Evolutionary conservation across 257 asterid genomes (phyloP).

Genomic region (Gentiana dahurica): DNA sequence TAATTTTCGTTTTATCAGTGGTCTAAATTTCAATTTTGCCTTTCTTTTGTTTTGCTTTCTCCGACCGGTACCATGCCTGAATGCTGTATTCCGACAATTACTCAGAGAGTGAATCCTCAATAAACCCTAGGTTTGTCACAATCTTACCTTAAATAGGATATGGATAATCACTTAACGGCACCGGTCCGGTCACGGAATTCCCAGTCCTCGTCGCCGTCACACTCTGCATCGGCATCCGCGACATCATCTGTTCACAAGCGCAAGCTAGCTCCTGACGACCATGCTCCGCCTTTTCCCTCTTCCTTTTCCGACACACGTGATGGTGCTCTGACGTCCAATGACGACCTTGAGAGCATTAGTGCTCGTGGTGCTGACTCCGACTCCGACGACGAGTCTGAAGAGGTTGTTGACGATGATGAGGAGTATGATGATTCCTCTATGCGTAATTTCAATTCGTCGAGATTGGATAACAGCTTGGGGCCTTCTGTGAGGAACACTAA

Average conservation of each 20-base stretch:
- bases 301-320: conserved; percentile 88
- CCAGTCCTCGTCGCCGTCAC: conserved; percentile 93
- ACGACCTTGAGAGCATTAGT: conserved; percentile 94
- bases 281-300: conserved; percentile 77
- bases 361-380: conserved; percentile 92
- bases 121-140: neutral
- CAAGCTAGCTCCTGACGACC: conserved; percentile 67
- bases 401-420: conserved; percentile 63
- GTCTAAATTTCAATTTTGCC: too few species aligned
- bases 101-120: neutral
- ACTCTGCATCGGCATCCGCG: conserved; percentile 98
- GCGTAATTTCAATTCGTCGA: conserved; percentile 80
- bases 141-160: neutral
- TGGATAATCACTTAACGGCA: conserved; percentile 37
- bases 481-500: conserved; percentile 50
- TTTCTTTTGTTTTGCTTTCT: too few species aligned
- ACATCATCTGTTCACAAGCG: conserved; percentile 89
- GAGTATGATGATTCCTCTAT: conserved; percentile 81
- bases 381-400: conserved; percentile 92
- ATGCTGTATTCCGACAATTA: neutral
- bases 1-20: too few species aligned
- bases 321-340: conserved; percentile 86
- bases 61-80: too few species aligned
- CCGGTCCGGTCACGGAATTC: conserved; percentile 95
- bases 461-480: conserved; percentile 49